Base-by-base conservation (phyloP, 148 eudicot species). In the Selenicereus undatus region DNA sequence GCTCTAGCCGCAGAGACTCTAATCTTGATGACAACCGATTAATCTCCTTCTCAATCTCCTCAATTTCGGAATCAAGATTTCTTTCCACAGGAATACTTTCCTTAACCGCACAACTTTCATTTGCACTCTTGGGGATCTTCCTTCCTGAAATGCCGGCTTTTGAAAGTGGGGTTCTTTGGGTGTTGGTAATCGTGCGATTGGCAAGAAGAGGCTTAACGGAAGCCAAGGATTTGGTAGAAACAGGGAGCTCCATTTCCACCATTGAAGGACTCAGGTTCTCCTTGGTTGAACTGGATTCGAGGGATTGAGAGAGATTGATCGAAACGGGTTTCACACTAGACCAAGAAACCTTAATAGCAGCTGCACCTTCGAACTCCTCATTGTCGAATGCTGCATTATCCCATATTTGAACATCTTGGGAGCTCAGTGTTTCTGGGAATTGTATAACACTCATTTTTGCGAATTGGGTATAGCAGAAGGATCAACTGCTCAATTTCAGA, bases 311-410 rank as follows among this genome's bases (percentile, higher is more conserved):
- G 8, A 78, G 80, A 69, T 60, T 86, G 7, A 86, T 85, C 29
- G 81, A 89, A 29, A 84, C 74, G 30, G 89, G 88, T 14, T 70
- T 82, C 3, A 72, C 54, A 42, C 52, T 70, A 73, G 81, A 77
- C 83, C 86, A 84, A 81, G 83, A 84, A 77, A 24, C 7, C 45
- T 80, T 84, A 2, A 73, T 36, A 43, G 73, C 62, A 18, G 79
- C 8, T 3, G 84, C 43, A 68, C 74, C 89, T 60, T 82, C 81
- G 3, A 86, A 87, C 36, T 86, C 92, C 4, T 79, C 86, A 27
- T 88, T 88, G 83, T 93, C 97, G 72, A 89, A 94, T 0, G 92
- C 93, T 39, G 89, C 93, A 80, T 96, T 96, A 87, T 94, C 80
- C 94, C 95, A 96, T 52, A 94, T 80, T 79, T 93, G 94, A 26